Evolutionary conservation across 2,329 filamentous ascomycete species (phyloP).

Genomic region (Aspergillus viridinutans): DNA sequence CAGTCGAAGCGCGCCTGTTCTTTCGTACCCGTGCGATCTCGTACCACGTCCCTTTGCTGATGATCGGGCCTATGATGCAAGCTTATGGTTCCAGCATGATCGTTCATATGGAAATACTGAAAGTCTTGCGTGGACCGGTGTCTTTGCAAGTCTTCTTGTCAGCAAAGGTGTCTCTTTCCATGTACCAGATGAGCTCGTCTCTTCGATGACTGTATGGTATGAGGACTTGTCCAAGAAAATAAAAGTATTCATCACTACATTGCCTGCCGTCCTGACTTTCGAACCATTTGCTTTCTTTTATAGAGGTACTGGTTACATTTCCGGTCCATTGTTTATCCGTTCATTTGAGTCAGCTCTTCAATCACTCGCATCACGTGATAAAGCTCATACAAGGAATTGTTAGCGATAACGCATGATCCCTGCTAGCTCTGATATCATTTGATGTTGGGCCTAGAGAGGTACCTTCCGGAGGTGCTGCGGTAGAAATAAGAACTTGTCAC

Average conservation of each 20-base stretch:
- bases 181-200: not conserved
- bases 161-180: not conserved
- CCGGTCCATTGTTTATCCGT: not conserved
- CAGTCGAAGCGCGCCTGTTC: constrained; percentile 2
- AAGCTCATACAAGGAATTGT: not conserved
- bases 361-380: not conserved
- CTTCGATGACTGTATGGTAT: not conserved
- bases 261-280: not conserved
- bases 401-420: not conserved
- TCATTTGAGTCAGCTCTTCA: not conserved
- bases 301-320: not conserved
- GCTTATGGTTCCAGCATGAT: not conserved
- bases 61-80: not conserved
- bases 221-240: not conserved
- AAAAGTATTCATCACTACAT: not conserved
- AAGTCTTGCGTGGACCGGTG: not conserved
- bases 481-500: not conserved
- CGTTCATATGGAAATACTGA: not conserved
- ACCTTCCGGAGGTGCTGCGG: too few relatives aligned
- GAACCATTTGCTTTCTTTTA: not conserved
- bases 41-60: constrained; percentile 2
- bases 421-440: not conserved
- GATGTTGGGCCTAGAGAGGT: not conserved
- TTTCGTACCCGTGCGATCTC: constrained; percentile 8
- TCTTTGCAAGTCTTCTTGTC: not conserved